Evolutionary conservation across 768 basidiomycete genomes (phyloP).

Genomic region (Panus rudis): DNA sequence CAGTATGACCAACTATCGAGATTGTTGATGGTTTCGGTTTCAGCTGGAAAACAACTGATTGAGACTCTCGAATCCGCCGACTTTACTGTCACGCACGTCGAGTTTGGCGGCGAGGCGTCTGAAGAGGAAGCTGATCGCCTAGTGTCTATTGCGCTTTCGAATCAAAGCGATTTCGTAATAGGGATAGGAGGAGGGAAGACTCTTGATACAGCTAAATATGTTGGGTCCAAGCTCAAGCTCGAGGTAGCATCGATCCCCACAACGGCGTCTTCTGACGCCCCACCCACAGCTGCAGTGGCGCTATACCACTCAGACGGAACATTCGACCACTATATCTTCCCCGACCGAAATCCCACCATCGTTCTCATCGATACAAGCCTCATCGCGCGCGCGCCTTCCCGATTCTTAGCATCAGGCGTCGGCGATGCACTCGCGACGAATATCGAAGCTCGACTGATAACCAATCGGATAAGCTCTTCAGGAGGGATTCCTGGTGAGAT

Average conservation of each 20-base stretch:
- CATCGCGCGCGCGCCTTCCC: slow-evolving; percentile 21
- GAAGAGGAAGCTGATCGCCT: slow-evolving; percentile 22
- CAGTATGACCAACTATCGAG: not conserved
- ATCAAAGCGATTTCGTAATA: slow-evolving; percentile 22
- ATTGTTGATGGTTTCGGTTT: not conserved
- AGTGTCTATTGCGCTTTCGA: slow-evolving; percentile 10
- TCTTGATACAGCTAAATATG: slow-evolving; percentile 23
- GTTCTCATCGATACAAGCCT: slow-evolving; percentile 27
- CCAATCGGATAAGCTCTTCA: slow-evolving; percentile 22
- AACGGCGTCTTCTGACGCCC: slow-evolving; percentile 27
- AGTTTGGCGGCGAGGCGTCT: slow-evolving; percentile 25
- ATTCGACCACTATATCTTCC: slow-evolving; percentile 26
- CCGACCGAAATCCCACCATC: slow-evolving; percentile 21
- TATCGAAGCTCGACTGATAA: slow-evolving; percentile 21
- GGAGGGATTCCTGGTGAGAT: slow-evolving; percentile 23
- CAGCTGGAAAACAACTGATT: slow-evolving; percentile 22
- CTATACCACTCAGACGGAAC: slow-evolving; percentile 22
- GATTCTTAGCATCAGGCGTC: slow-evolving; percentile 26
- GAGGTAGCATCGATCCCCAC: slow-evolving; percentile 23
- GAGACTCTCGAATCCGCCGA: slow-evolving; percentile 14
- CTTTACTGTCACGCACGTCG: slow-evolving; percentile 21
- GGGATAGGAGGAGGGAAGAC: slow-evolving; percentile 27
- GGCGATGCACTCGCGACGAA: slow-evolving; percentile 27
- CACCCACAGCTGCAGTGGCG: slow-evolving; percentile 26
- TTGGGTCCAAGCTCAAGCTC: slow-evolving; percentile 20